A percentile compares a stretch with the other conserved stretches of the same genome.
Evolutionary conservation across 2,329 filamentous ascomycete genomes (phyloP).

Genomic region (Scopulariopsis brevicaulis): DNA sequence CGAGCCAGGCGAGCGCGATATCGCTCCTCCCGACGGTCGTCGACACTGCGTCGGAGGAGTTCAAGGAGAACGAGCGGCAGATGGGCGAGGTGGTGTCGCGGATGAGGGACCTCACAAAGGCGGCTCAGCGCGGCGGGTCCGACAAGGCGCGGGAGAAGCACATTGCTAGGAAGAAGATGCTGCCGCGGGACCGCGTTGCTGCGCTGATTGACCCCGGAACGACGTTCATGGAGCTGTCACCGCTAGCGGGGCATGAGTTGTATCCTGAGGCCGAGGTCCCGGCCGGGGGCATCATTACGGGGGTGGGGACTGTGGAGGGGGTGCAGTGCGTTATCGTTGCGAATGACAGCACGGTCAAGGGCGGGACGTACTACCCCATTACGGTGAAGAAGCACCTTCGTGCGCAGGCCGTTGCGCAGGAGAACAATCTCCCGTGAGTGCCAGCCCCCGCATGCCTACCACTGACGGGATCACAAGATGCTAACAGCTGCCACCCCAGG

Average conservation of each 20-base stretch:
- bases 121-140: slow-evolving; percentile 65
- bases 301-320: slow-evolving; percentile 80
- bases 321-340: slow-evolving; percentile 89
- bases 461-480: no score
- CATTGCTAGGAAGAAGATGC: slow-evolving; percentile 80
- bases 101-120: slow-evolving; percentile 58
- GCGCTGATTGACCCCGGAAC: slow-evolving; percentile 82
- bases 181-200: slow-evolving; percentile 79
- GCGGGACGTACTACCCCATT: slow-evolving; percentile 92
- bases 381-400: slow-evolving; percentile 96
- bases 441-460: no score
- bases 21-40: slow-evolving; percentile 68
- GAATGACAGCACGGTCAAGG: slow-evolving; percentile 95
- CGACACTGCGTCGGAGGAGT: slow-evolving; percentile 68
- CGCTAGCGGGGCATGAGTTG: slow-evolving; percentile 76
- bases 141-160: slow-evolving; percentile 83
- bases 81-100: slow-evolving; percentile 64
- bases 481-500: slow-evolving; percentile 17
- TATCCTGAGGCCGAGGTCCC: slow-evolving; percentile 84
- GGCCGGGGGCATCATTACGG: slow-evolving; percentile 84
- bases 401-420: slow-evolving; percentile 79
- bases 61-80: slow-evolving; percentile 65
- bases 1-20: slow-evolving; percentile 72
- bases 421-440: slow-evolving; percentile 63
- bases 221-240: slow-evolving; percentile 84